Evolutionary conservation across 106 monocot genomes (phyloP).

Genomic region (Allium fistulosum): DNA sequence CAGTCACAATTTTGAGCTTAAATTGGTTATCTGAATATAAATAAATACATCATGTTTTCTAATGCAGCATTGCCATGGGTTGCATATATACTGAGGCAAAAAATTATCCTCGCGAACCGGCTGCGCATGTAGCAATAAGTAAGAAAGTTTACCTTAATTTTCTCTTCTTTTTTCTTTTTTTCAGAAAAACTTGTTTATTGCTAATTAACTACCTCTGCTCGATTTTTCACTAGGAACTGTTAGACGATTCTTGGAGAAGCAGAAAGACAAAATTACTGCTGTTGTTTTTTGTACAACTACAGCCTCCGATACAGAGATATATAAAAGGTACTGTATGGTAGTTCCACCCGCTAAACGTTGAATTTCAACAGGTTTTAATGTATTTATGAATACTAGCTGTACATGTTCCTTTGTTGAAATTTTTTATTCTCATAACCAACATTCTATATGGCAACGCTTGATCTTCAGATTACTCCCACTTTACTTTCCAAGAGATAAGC

Average conservation of each 20-base stretch:
- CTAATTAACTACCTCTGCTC: neutral
- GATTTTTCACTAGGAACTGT: conserved; percentile 69
- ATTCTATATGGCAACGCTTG: neutral
- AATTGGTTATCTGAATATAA: no score
- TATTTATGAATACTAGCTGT: no score
- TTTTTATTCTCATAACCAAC: no score
- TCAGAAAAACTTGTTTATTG: neutral
- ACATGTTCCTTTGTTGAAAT: no score
- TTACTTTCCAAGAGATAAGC: conserved; percentile 95
- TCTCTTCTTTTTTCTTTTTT: neutral
- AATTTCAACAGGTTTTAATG: no score
- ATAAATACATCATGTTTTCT: neutral
- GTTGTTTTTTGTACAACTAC: conserved; percentile 91
- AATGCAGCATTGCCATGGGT: conserved; percentile 87
- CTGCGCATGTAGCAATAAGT: conserved; percentile 99
- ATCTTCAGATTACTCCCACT: conserved; percentile 86
- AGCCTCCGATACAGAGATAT: conserved; percentile 95
- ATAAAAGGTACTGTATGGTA: conserved; percentile 59
- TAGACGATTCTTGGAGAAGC: conserved; percentile 92
- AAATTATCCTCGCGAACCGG: conserved; percentile 96
- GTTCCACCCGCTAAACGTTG: no score
- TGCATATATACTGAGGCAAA: conserved; percentile 95
- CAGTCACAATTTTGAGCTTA: no score
- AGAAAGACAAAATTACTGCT: conserved; percentile 91
- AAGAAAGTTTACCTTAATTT: conserved; percentile 15